Evolutionary conservation across 106 monocot genomes (phyloP), one percentile per base, ranked within the genome.

Genomic region (Posidonia australis): DNA sequence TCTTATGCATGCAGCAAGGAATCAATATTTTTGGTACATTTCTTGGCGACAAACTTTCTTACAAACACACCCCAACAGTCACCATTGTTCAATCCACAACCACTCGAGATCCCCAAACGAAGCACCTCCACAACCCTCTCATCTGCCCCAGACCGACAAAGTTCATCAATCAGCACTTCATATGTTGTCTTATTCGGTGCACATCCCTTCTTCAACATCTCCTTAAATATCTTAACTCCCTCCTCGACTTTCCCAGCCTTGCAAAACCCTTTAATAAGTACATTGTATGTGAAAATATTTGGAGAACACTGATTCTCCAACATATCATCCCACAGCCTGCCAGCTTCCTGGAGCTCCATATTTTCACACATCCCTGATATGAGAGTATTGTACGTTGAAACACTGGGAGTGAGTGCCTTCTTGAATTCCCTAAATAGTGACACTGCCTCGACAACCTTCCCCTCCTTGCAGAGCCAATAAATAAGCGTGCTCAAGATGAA

Each of bases 271-370:
- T 76, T 86, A 36, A 94, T 85, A 57, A 94, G 72, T 32, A 80
- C 74, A 62, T 84, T 80, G 54, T 84, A 94, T 1, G 86, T 90
- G 31, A 94, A 82, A 7, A 44, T 77, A 76, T 90, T 90, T 4
- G 84, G 86, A 20, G 27, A 10, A 23, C 79, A 86, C 19, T 57
- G 76, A 62, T 66, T 84, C 54, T 84, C 86, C 44, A 84, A 68
- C 94, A 94, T 94, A 43, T 90, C 72, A 49, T 90, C 94, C 89
- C 93, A 93, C 65, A 94, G 20, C 62, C 82, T 83, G 23, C 70
- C 86, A 0, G 82, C 94, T 72, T 94, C 90, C 28, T 82, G 84
- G 53, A 94, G 44, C 75, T 94, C 81, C 51, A 83, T 81, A 46
- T 79, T 82, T 70, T 86, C 84, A 27, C 94, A 94, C 81, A 86